phyloP scores from a whole-genome alignment of 495 filamentous ascomycete species.

The Evansstolkia leycettana region DNA sequence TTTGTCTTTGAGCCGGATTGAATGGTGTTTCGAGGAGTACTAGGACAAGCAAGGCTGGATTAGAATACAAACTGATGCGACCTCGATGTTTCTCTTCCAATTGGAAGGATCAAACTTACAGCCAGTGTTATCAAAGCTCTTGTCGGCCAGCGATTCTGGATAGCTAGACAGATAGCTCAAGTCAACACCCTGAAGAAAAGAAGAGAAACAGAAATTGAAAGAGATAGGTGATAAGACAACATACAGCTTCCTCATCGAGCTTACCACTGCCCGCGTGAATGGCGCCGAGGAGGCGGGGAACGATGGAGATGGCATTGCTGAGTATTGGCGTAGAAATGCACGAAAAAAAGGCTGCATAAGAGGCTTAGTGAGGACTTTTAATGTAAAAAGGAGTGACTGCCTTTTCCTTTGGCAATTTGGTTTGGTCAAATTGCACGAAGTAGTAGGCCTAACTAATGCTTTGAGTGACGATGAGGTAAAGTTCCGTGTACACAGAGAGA shows the following conservation, averaged over 20 bases:
- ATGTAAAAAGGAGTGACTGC: not conserved
- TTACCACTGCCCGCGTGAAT: constrained; percentile 69
- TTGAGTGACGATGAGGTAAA: too few relatives aligned
- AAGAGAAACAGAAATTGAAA: too few relatives aligned
- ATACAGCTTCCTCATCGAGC: constrained; percentile 71
- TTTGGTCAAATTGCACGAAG: too few relatives aligned
- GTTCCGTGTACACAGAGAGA: too few relatives aligned
- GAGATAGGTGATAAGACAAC: too few relatives aligned
- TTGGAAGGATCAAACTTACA: constrained; percentile 33
- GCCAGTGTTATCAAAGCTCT: constrained; percentile 88
- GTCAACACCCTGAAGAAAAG: too few relatives aligned
- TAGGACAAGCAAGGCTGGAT: constrained; percentile 12
- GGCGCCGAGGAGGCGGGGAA: constrained; percentile 33
- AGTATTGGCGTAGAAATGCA: constrained; percentile 11
- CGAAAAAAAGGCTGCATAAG: constrained; percentile 8
- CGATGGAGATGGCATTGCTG: constrained; percentile 30
- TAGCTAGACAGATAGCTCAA: constrained; percentile 77
- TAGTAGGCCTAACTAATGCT: too few relatives aligned
- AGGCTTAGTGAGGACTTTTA: not conserved
- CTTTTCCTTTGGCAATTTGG: too few relatives aligned
- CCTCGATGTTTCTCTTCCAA: not conserved
- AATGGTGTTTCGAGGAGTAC: constrained; percentile 71
- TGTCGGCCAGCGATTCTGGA: constrained; percentile 78
- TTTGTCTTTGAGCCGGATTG: constrained; percentile 40
- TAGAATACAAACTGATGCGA: too few relatives aligned